Evolutionary conservation across 78 protist genomes (phyloP).

Genomic region (Dictyostelium intermedium): DNA sequence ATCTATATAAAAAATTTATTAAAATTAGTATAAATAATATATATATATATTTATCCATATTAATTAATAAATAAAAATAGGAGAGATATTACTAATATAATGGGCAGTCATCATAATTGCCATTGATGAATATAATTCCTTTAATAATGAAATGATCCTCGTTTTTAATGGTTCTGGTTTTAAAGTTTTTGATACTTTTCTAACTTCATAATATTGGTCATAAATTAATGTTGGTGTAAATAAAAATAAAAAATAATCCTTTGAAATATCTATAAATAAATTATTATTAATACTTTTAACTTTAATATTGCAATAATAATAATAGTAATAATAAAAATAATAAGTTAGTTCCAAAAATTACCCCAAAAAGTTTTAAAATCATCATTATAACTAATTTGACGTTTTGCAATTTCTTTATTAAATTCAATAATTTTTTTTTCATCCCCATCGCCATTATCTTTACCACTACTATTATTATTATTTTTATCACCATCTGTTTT

Average conservation of each 20-base stretch:
- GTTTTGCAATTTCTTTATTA: neutral
- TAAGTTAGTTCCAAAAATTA: neutral
- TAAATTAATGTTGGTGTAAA: slow-evolving; percentile 54
- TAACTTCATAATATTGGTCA: slow-evolving; percentile 43
- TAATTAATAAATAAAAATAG: neutral
- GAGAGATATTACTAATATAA: neutral
- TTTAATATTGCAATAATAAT: neutral
- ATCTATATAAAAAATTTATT: neutral
- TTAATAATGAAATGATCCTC: neutral
- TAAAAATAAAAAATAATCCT: neutral
- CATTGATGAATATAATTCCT: slow-evolving; percentile 32
- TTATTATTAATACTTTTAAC: too few relatives aligned
- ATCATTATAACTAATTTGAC: neutral
- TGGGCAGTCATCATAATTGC: slow-evolving; percentile 11
- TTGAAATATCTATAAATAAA: neutral
- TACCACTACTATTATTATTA: neutral
- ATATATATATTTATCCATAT: neutral
- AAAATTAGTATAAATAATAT: too few relatives aligned
- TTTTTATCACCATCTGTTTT: neutral
- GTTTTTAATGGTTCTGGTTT: neutral
- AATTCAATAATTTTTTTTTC: neutral
- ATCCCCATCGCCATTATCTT: neutral
- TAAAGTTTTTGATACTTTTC: neutral
- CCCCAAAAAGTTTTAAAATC: neutral
- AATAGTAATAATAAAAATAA: neutral